Conservation (phyloP, 2,329 filamentous ascomycete species). For the Penicillium sp. region DNA sequence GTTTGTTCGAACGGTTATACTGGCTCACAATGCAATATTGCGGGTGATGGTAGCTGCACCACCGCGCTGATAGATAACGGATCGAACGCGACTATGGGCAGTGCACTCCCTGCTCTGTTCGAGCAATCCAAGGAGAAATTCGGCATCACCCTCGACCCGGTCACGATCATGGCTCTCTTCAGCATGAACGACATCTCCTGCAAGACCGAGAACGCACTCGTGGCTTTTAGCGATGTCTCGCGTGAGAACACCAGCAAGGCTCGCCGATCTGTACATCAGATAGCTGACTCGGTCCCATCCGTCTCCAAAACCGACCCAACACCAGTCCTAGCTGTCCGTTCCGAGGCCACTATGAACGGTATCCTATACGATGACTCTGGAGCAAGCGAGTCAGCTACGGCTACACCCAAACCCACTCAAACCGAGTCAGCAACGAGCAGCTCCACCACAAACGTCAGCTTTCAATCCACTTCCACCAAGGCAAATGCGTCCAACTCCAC, state of each 20-base stretch:
- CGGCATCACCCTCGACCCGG: constrained; percentile 69
- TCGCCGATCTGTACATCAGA: constrained; percentile 22
- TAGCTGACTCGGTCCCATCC: constrained; percentile 6
- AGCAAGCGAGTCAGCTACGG: constrained; percentile 24
- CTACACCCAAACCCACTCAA: constrained; percentile 16
- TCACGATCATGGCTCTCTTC: constrained; percentile 71
- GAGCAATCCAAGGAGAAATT: constrained; percentile 64
- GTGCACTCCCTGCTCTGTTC: constrained; percentile 73
- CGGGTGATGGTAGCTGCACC: constrained; percentile 54
- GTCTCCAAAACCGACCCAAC: neutral
- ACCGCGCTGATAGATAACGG: constrained; percentile 48
- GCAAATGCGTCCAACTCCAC: neutral
- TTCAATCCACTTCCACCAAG: neutral
- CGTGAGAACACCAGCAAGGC: constrained; percentile 23
- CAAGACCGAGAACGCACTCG: constrained; percentile 77
- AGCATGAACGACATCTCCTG: constrained; percentile 75
- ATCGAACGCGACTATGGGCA: constrained; percentile 74
- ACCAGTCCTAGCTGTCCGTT: constrained; percentile 22
- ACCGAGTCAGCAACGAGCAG: constrained; percentile 19
- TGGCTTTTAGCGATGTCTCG: constrained; percentile 69
- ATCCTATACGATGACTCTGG: constrained; percentile 35
- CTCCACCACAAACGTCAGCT: constrained; percentile 4
- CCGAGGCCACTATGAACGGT: constrained; percentile 35
- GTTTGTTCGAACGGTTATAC: constrained; percentile 88
- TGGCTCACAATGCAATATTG: constrained; percentile 55